Evolutionary conservation across 441 rosid genomes (phyloP), one percentile per base, ranked within the genome.

Genomic region (Hura crepitans): DNA sequence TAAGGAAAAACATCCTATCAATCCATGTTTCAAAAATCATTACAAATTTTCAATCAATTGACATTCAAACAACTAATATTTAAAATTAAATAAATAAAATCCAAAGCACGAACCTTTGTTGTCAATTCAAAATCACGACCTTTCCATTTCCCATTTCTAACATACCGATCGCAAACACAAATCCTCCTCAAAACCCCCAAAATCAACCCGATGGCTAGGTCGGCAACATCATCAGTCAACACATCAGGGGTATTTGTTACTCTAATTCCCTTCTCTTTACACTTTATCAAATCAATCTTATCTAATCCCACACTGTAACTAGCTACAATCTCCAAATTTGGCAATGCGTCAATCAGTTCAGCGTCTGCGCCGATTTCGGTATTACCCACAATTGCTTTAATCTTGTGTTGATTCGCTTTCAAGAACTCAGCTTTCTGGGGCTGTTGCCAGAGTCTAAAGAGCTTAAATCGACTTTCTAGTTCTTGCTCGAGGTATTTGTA

Each of bases 161-260:
- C 88, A 72, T 71, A 81, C 27, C 71, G 65, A 78, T 87, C 89
- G 59, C 77, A 73, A 56, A 45, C 84, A 70, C 81, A 79, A 30
- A 89, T 49, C 83, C 81, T 84, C 72, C 89, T 81, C 74, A 81
- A 50, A 56, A 85, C 87, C 23, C 85, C 82, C 68, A 87, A 56
- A 6, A 81, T 77, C 83, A 89, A 75, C 25, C 85, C 92, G 62
- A 87, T 79, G 15, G 86, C 84, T 73, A 82, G 62, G 67, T 86
- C 90, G 18, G 89, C 96, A 22, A 82, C 91, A 61, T 87, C 88
- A 65, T 87, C 85, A 23, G 87, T 89, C 81, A 89, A 68, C 23
- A 85, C 89, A 68, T 87, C 88, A 9, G 89, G 90, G 28, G 90
- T 89, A 75, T 87, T 82, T 2, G 83, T 79, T 31, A 89, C 92